Base-by-base conservation (phyloP, 179 eudicot species). In the Gypsophila paniculata region DNA sequence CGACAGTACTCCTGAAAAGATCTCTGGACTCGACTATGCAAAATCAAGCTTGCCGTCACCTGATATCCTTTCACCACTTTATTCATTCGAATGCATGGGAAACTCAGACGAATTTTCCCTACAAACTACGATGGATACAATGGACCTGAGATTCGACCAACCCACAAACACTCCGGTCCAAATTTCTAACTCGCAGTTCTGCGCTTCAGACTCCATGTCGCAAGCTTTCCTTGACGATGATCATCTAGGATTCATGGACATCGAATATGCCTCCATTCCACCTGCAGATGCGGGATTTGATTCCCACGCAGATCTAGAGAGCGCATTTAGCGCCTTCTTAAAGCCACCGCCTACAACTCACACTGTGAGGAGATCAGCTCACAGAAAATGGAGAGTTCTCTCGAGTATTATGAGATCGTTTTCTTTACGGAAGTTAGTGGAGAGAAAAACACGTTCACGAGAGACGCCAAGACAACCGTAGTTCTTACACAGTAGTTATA, bases 301-400 rank as follows among this genome's bases (percentile, higher is more conserved):
- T 14, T 76, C 84, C 38, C 80, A 76, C 23, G 65, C 75, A 34
- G 86, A 82, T 74, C 72, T 85, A 17, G 85, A 81, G 15, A 77
- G 74, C 61, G 75, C 73, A 39, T 78, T 65, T 52, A 76, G 72
- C 55, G 75, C 80, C 78, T 79, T 82, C 67, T 57, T 86, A 13
- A 77, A 58, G 68, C 72, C 83, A 60, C 82, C 44, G 10, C 59
- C 84, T 69, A 36, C 86, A 4, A 39, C 72, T 21, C 72, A 15
- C 54, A 66, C 80, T 12, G 60, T 70, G 25, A 78, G 80, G 74
- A 69, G 73, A 62, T 67, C 62, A 12, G 90, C 87, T 80, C 84
- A 80, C 44, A 84, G 80, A 72, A 85, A 88, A 78, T 93, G 98
- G 98, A 89, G 29, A 36, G 48, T 75, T 49, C 63, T 78, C 8